Conservation (phyloP, 805 yeast genomes). For the baker's yeast (Saccharomyces cerevisiae) region DNA sequence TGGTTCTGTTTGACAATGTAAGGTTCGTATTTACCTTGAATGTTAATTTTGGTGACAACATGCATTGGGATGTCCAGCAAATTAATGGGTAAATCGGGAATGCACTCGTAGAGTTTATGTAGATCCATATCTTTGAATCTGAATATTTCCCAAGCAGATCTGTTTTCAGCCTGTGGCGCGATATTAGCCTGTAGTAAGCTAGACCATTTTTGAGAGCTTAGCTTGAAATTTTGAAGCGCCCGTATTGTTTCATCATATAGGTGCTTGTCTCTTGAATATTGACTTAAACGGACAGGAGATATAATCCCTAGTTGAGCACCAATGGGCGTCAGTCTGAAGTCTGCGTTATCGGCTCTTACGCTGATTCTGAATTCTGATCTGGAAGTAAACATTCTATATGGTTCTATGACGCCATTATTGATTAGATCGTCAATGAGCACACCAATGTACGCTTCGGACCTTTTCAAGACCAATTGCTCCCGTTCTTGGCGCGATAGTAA, state of each 20-base stretch:
- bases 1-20: constrained; percentile 65
- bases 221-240: constrained; percentile 37
- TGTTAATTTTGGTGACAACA: constrained; percentile 51
- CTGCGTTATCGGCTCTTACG: constrained; percentile 92
- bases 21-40: constrained; percentile 79
- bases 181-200: constrained; percentile 39
- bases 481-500: constrained; percentile 32
- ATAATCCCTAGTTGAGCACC: constrained; percentile 68
- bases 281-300: constrained; percentile 45
- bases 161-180: constrained; percentile 45
- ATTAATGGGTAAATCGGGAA: constrained; percentile 33
- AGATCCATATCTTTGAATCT: constrained; percentile 41
- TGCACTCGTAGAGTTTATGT: constrained; percentile 20
- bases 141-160: constrained; percentile 65
- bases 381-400: constrained; percentile 96
- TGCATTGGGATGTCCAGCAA: constrained; percentile 34
- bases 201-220: constrained; percentile 61
- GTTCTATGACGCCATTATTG: constrained; percentile 93
- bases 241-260: constrained; percentile 38
- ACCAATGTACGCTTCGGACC: constrained; percentile 87
- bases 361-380: constrained; percentile 88
- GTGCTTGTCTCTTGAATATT: constrained; percentile 37
- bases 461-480: constrained; percentile 45
- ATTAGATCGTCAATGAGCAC: constrained; percentile 89
- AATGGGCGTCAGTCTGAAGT: constrained; percentile 62